Evolutionary conservation across 2,329 filamentous ascomycete species (phyloP), one percentile per base, ranked within the genome.

Genomic region (Didymella exigua): DNA sequence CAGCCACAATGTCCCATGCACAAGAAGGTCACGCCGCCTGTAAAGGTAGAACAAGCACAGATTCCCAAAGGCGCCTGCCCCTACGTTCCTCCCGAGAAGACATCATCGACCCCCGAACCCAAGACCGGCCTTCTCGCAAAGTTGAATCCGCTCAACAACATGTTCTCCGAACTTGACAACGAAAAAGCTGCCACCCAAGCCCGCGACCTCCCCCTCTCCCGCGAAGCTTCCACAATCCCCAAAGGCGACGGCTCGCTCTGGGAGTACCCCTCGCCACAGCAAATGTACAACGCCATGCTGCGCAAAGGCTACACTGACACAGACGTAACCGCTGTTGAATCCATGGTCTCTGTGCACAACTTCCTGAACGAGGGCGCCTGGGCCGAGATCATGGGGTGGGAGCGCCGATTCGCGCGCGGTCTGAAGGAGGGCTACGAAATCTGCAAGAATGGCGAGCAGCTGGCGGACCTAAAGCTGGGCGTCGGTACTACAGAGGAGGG

Each of bases 231-330:
- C 0, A 92, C 93, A 1, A 99, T 99, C 65, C 95, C 95, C n/a
- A 89, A 89, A 65, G 91, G 90, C 68, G 86, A 89, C 66, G 78
- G 77, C 56, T 84, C 86, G 42, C 96, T 90, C 69, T 99, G 95
- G 95, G 95, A 98, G 76, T 99, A 99, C 73, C 95, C 95, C 0
- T 97, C 92, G 0, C 93, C 95, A 0, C 95, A 99, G 79, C 95
- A 99, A 77, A 99, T 99, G 95, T 99, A 98, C 82, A 98, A 99
- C 71, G 95, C 95, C 7, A 89, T 99, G 78, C 80, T 98, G 58
- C 89, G 95, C 61, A 99, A 99, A 77, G 95, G 95, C 54, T 95
- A 97, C 77, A 92, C 89, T 0, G 93, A 98, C 73, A 98, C 95
- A 0, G 93, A 96, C 51, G 85, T 91, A 49, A 95, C 93, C 18